Conservation (phyloP, 345 rosid species). For the Fremontodendron californicum region DNA sequence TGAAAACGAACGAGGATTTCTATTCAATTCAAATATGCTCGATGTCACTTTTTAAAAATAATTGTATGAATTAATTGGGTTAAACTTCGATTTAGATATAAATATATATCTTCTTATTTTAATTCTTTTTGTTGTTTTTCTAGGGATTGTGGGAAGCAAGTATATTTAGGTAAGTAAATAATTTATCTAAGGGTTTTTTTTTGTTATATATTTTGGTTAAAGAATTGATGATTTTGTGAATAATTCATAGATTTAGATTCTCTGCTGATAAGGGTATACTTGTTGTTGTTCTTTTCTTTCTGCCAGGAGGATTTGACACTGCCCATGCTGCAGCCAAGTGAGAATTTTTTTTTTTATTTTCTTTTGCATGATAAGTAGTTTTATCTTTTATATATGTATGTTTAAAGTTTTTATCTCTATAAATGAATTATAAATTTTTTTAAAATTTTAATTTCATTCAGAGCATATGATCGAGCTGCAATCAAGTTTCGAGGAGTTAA, state of each 20-base stretch:
- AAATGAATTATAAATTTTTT: not conserved
- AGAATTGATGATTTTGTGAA: not conserved
- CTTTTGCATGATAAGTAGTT: not conserved
- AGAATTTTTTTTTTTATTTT: not conserved
- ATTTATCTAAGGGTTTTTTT: not conserved
- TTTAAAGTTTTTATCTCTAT: too few relatives aligned
- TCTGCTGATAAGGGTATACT: slow-evolving; percentile 1
- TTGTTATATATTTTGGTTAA: not conserved
- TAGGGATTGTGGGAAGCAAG: slow-evolving; percentile 85
- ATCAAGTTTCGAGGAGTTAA: slow-evolving; percentile 67
- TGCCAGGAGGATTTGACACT: slow-evolving; percentile 91
- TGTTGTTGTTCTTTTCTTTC: not conserved
- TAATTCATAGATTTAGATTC: not conserved
- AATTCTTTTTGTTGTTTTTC: not conserved
- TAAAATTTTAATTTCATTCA: slow-evolving; percentile 18
- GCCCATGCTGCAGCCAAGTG: slow-evolving; percentile 77
- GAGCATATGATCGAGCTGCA: slow-evolving; percentile 77
- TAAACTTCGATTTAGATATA: too few relatives aligned
- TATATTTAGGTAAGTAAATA: slow-evolving; percentile 47
- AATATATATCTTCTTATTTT: not conserved
- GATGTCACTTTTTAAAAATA: too few relatives aligned
- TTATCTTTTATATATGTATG: not conserved
- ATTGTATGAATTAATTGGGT: too few relatives aligned
- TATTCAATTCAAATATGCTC: too few relatives aligned
- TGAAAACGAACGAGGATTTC: too few relatives aligned